phyloP scores from a whole-genome alignment of 768 basidiomycete genomes.

The Calocera viscosa region DNA sequence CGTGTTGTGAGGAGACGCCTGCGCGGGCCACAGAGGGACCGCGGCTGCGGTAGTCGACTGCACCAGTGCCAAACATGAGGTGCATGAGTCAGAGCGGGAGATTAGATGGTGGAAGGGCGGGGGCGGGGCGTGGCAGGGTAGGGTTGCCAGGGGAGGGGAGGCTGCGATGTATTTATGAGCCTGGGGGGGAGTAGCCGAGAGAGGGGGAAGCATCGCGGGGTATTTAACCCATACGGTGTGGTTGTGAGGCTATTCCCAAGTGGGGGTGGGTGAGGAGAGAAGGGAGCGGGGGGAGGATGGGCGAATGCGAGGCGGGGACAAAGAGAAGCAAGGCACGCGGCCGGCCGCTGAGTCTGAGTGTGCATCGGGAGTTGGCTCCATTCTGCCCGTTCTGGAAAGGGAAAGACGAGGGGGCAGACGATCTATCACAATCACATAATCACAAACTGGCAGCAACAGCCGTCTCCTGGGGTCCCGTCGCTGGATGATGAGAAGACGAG shows the following conservation, averaged over 20 bases:
- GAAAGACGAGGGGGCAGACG: background rate
- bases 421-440: background rate
- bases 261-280: background rate
- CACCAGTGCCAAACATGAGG: constrained; percentile 43
- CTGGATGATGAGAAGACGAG: background rate
- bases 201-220: background rate
- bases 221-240: background rate
- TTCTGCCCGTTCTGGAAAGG: constrained; percentile 1
- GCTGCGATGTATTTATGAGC: background rate
- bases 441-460: background rate
- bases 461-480: background rate
- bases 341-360: background rate
- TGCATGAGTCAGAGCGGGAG: background rate
- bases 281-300: background rate
- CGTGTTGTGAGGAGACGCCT: constrained; percentile 33
- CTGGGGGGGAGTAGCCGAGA: background rate
- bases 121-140: background rate
- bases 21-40: background rate
- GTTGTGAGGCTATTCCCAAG: background rate
- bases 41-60: constrained; percentile 4
- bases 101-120: background rate
- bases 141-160: constrained; percentile 5
- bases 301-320: background rate
- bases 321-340: background rate
- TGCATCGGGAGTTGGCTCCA: background rate